phyloP scores from a whole-genome alignment of 148 eudicot species.

The Rhododendron williamsianum region DNA sequence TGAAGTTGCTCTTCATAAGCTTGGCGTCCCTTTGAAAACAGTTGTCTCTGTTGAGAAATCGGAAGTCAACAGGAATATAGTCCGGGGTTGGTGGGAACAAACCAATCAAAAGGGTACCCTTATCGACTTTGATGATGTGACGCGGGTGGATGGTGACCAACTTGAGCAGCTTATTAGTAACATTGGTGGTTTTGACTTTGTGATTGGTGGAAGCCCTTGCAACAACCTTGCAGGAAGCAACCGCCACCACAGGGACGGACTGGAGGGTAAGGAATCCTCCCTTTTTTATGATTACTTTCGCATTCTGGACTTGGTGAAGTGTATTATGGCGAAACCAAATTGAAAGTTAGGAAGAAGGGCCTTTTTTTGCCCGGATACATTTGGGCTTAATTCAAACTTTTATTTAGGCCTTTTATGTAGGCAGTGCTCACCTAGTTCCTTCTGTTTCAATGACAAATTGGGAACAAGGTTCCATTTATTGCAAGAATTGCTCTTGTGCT shows the following conservation, averaged over 20 bases:
- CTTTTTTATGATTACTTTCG: conserved; percentile 70
- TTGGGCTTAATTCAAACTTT: not conserved
- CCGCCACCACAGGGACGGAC: conserved; percentile 74
- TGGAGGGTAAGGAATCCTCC: conserved; percentile 76
- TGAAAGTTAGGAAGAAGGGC: conserved; percentile 13
- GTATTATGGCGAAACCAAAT: conserved; percentile 30
- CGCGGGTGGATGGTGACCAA: conserved; percentile 31
- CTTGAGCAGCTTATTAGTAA: conserved; percentile 36
- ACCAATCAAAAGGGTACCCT: conserved; percentile 67
- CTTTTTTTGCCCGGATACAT: not conserved
- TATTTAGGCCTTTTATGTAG: not conserved
- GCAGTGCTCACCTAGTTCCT: not conserved
- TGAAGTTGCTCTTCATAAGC: conserved; percentile 81
- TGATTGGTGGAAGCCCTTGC: conserved; percentile 91
- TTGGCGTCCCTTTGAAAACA: conserved; percentile 58
- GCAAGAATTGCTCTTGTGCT: not conserved
- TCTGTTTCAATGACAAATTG: not conserved
- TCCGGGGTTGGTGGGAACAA: conserved; percentile 91
- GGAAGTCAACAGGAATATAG: conserved; percentile 61
- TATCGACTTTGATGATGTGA: conserved; percentile 57
- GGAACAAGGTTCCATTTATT: not conserved
- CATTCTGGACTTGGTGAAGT: conserved; percentile 55
- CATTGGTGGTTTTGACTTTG: conserved; percentile 66
- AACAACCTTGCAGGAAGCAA: conserved; percentile 87
- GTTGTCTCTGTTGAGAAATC: conserved; percentile 83